A percentile compares a stretch with the other conserved stretches of the same genome.
Evolutionary conservation across 106 monocot species (phyloP).

Genomic region (Dendrobium officinale): DNA sequence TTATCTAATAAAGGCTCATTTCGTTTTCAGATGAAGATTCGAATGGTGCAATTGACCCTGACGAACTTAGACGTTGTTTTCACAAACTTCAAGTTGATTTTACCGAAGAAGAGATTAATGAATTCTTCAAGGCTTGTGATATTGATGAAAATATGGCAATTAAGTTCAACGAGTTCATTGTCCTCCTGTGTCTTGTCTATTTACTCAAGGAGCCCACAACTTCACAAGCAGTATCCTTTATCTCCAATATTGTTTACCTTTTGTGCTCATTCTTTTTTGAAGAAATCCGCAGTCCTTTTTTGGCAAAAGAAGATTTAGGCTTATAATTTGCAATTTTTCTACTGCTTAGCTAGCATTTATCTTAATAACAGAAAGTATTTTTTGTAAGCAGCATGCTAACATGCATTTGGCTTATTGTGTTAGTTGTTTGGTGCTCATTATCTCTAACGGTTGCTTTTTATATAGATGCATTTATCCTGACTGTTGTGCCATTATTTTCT

Average conservation of each 20-base stretch:
- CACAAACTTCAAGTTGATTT: conserved; percentile 62
- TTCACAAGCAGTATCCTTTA: conserved; percentile 65
- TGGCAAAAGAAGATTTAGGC: background rate
- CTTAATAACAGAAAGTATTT: background rate
- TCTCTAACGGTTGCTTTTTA: background rate
- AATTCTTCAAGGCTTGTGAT: conserved; percentile 85
- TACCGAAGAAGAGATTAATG: conserved; percentile 66
- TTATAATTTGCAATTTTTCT: background rate
- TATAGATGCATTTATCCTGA: background rate
- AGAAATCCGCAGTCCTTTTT: background rate
- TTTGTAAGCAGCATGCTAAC: background rate
- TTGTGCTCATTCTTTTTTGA: background rate
- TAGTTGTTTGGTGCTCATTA: background rate
- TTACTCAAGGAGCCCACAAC: conserved; percentile 55
- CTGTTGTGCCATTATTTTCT: background rate
- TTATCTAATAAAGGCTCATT: background rate
- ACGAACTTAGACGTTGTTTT: conserved; percentile 78
- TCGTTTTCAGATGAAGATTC: conserved; percentile 77
- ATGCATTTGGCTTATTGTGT: background rate
- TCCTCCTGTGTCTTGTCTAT: conserved; percentile 89
- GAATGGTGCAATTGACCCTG: conserved; percentile 75
- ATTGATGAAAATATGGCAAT: conserved; percentile 74
- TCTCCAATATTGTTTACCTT: background rate
- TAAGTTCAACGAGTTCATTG: conserved; percentile 96
- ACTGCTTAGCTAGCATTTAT: background rate